Base-by-base conservation (phyloP, 78 protist species). In the Chrysochromulina parva region DNA sequence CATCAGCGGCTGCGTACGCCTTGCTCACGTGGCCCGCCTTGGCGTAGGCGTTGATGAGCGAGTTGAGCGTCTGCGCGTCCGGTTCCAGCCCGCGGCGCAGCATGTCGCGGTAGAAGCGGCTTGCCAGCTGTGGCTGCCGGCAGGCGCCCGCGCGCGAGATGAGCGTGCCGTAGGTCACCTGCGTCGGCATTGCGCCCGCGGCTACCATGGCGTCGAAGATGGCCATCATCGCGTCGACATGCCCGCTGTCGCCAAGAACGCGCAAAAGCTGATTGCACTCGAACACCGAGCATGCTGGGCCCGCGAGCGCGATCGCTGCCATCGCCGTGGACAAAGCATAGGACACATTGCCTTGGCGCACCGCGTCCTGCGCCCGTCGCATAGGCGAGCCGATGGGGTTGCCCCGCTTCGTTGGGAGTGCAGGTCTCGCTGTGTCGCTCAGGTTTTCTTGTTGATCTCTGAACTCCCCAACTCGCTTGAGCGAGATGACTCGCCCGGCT, bases 31-130 rank as follows among this genome's bases (percentile, higher is more conserved):
- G 62, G 62, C 48, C 53, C 62, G 62, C 60, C 60, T 78, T 78
- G 16, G 86, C 86, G 60, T 10, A 78, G 50, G 86, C 86, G 3
- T 78, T 53, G 86, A 78, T 78, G 11, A 53, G n/a, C 62, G 86
- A 78, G 86, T 78, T 78, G 60, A 10, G 13, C 58, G 59, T 53
- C 24, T n/a, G 86, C 86, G 60, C 14, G 86, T 78, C 86, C 28
- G 86, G 86, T 62, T 52, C 48, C 24, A 53, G 0, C 19, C 86
- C 86, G 47, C 59, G 60, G 26, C 59, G 57, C 47, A 20, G 86
- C 86, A 78, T 78, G 14, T 48, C 86, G 62, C 48, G 19, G 47
- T 17, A 53, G 86, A 9, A 24, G 22, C 17, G 24, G 3, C 3
- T 22, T 13, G 86, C 86, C 22, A 78, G 62, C 86, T 0, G 24